These are phyloP conservation scores for Microascus cirrosus DNA, from an alignment of 2,329 filamentous ascomycete species.

Conservation along the genomic window DNA sequence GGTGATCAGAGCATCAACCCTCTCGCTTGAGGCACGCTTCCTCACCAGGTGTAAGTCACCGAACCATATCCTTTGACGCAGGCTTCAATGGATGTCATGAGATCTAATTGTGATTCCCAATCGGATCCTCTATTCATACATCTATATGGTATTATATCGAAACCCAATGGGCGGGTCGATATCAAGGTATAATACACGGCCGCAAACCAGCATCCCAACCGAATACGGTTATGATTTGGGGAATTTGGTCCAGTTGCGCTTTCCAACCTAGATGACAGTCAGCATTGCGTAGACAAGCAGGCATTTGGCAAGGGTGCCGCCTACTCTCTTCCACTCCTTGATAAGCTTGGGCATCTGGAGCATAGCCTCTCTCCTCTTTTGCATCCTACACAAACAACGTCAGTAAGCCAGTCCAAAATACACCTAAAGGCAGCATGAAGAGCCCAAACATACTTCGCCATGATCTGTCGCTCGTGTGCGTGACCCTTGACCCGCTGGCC, in stretches of 20 bases:
- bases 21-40: not conserved
- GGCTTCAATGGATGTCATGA: not conserved
- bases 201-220: not conserved
- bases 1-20: too few relatives aligned
- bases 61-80: not conserved
- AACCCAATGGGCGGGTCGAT: not conserved
- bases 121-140: slow-evolving; percentile 1
- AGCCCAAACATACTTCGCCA: slow-evolving; percentile 51
- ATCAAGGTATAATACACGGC: slow-evolving; percentile 3
- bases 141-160: slow-evolving; percentile 1
- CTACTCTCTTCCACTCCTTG: slow-evolving; percentile 83
- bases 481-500: slow-evolving; percentile 94
- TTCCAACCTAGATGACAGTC: slow-evolving; percentile 35
- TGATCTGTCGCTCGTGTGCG: slow-evolving; percentile 77
- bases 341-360: slow-evolving; percentile 89
- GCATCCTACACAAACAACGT: slow-evolving; percentile 45
- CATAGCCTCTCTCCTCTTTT: slow-evolving; percentile 86
- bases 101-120: not conserved
- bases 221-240: slow-evolving; percentile 32
- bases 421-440: not conserved
- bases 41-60: not conserved
- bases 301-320: slow-evolving; percentile 15
- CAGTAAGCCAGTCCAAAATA: not conserved
- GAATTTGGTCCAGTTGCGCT: slow-evolving; percentile 44
- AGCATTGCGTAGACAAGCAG: slow-evolving; percentile 13